These are phyloP conservation scores for Boletus insuetus DNA, from an alignment of 768 basidiomycete genomes.

Conservation along the genomic window DNA sequence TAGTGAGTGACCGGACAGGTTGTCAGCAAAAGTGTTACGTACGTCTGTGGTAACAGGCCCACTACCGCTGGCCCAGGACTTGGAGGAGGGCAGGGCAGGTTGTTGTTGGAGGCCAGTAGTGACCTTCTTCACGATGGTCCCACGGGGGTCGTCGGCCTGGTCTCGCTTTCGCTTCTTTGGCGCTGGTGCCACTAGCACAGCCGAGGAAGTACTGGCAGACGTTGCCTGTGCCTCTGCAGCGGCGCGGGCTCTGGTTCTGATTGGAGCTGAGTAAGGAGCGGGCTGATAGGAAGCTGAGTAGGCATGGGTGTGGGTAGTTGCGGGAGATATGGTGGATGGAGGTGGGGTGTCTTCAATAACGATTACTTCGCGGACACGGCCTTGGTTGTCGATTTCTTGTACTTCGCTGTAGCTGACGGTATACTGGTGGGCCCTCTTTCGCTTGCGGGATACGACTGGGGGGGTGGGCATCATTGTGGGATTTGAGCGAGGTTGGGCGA, in stretches of 20 bases:
- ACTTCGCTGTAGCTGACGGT: constrained; percentile 87
- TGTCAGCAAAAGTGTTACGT: constrained; percentile 32
- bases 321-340: constrained; percentile 69
- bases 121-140: constrained; percentile 62
- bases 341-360: constrained; percentile 93
- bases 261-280: constrained; percentile 69
- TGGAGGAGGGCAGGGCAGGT: constrained; percentile 47
- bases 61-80: constrained; percentile 67
- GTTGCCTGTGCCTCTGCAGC: constrained; percentile 82
- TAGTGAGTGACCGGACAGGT: constrained; percentile 22
- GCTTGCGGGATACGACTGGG: constrained; percentile 71
- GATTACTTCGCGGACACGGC: constrained; percentile 80
- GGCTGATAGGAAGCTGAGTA: constrained; percentile 82
- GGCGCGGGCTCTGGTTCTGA: constrained; percentile 80
- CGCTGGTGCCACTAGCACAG: constrained; percentile 62
- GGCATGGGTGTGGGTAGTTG: constrained; percentile 64
- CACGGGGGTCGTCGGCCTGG: constrained; percentile 67
- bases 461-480: constrained; percentile 72
- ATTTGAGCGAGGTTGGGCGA: constrained; percentile 40
- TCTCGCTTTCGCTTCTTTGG: constrained; percentile 86
- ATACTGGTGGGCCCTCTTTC: constrained; percentile 78
- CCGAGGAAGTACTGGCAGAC: constrained; percentile 63
- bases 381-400: constrained; percentile 79
- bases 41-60: constrained; percentile 68
- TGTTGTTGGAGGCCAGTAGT: constrained; percentile 49